Evolutionary conservation across 495 filamentous ascomycete species (phyloP).

Genomic region (Penicillium taxi): DNA sequence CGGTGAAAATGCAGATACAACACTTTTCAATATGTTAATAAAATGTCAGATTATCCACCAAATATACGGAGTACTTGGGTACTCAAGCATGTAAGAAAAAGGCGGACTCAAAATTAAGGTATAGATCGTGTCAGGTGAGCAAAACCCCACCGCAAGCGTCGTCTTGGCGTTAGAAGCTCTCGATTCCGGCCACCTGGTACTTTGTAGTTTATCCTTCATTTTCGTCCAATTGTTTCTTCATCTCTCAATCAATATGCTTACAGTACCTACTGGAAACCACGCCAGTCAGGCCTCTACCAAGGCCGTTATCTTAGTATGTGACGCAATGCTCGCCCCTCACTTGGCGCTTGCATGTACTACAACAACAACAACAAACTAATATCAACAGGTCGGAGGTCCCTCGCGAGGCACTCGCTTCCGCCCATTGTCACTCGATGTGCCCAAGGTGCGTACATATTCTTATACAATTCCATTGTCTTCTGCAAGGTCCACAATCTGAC

Average conservation of each 20-base stretch:
- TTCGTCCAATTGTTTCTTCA: slow-evolving; percentile 4
- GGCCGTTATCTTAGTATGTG: slow-evolving; percentile 59
- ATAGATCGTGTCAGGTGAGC: slow-evolving; percentile 19
- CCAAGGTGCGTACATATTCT: slow-evolving; percentile 59
- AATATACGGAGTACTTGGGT: no score
- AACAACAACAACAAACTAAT: slow-evolving; percentile 16
- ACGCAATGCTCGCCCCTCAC: slow-evolving; percentile 6
- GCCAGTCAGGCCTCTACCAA: slow-evolving; percentile 52
- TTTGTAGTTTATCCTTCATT: slow-evolving; percentile 4
- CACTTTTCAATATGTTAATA: no score
- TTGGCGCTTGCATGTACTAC: no score
- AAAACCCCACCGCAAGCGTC: slow-evolving; percentile 16
- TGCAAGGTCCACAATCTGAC: slow-evolving; percentile 8
- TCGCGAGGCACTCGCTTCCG: slow-evolving; percentile 94
- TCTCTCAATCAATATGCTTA: slow-evolving; percentile 32
- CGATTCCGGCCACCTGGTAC: slow-evolving; percentile 13
- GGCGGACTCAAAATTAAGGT: neutral
- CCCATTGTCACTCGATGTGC: slow-evolving; percentile 91
- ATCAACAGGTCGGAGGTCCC: slow-evolving; percentile 75
- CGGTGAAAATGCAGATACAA: no score
- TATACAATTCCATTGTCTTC: slow-evolving; percentile 1
- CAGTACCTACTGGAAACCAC: slow-evolving; percentile 41
- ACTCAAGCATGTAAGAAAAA: neutral
- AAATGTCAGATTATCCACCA: no score
- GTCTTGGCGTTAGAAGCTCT: slow-evolving; percentile 22